These are phyloP conservation scores for Syzygium syzygioides DNA, from an alignment of 441 rosid genomes.

Conservation along the genomic window DNA sequence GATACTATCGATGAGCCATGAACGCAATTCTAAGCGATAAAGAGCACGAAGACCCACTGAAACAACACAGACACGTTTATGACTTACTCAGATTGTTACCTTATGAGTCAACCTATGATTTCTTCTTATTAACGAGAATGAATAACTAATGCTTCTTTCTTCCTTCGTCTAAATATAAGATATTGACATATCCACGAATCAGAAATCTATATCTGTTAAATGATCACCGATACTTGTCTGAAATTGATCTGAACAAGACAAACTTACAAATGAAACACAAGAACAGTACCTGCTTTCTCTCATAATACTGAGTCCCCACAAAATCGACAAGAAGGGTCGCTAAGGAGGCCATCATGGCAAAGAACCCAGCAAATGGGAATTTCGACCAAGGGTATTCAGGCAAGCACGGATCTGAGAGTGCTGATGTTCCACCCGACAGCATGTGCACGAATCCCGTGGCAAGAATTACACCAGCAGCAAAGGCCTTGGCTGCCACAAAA, in stretches of 20 bases:
- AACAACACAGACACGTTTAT: neutral
- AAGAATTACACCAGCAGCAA: conserved; percentile 89
- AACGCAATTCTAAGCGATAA: neutral
- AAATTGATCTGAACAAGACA: neutral
- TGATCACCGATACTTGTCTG: neutral
- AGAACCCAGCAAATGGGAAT: conserved; percentile 81
- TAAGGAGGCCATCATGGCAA: conserved; percentile 76
- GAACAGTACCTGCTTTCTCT: conserved; percentile 35
- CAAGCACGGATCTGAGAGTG: conserved; percentile 58
- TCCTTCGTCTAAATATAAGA: neutral
- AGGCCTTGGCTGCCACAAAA: conserved; percentile 74
- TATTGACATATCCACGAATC: neutral
- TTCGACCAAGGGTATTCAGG: conserved; percentile 70
- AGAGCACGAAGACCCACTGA: neutral
- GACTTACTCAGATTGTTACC: neutral
- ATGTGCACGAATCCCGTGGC: conserved; percentile 95
- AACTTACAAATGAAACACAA: neutral
- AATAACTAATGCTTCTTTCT: neutral
- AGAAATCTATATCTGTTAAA: neutral
- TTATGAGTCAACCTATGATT: neutral
- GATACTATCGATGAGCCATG: neutral
- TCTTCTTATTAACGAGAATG: neutral
- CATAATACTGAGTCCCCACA: conserved; percentile 77
- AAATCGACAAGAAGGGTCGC: conserved; percentile 75
- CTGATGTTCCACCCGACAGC: conserved; percentile 56